Conservation (phyloP, 2,329 filamentous ascomycete species). For the Didymella segeticola region DNA sequence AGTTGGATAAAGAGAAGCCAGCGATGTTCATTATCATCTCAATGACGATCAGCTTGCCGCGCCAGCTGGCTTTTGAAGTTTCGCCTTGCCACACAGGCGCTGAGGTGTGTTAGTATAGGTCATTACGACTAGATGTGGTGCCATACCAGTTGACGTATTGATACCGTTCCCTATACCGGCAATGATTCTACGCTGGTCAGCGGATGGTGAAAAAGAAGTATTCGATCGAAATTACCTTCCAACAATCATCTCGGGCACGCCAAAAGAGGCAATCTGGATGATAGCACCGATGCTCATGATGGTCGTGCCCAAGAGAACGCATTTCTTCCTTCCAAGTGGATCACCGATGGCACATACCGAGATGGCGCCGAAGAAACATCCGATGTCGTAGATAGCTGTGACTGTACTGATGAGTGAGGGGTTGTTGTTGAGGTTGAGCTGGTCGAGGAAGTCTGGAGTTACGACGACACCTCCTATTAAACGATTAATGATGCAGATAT, state of each 20-base stretch:
- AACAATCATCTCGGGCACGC: conserved; percentile 58
- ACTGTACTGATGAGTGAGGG: conserved; percentile 56
- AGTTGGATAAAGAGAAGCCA: conserved; percentile 59
- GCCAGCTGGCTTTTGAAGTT: conserved; percentile 53
- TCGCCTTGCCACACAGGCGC: conserved; percentile 62
- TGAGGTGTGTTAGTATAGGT: conserved; percentile 40
- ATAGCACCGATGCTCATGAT: conserved; percentile 59
- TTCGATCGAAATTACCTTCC: conserved; percentile 37
- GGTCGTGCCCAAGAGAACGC: conserved; percentile 55
- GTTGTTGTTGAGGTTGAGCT: conserved; percentile 54
- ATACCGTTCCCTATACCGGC: conserved; percentile 60
- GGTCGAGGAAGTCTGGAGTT: conserved; percentile 59
- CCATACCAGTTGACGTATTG: conserved; percentile 57
- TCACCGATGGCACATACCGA: conserved; percentile 56
- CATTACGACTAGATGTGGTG: not conserved
- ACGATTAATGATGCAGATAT: not conserved
- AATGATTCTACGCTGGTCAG: conserved; percentile 45
- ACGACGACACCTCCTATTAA: conserved; percentile 59
- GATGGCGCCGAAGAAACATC: conserved; percentile 65
- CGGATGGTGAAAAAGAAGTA: not conserved
- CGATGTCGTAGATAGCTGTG: conserved; percentile 65
- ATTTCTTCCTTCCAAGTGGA: conserved; percentile 56
- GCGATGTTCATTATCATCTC: conserved; percentile 60
- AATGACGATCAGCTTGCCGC: conserved; percentile 56
- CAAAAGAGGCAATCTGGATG: conserved; percentile 55